These are phyloP conservation scores for Termitomyces sp. DNA, from an alignment of 768 basidiomycete genomes.

Conservation along the genomic window DNA sequence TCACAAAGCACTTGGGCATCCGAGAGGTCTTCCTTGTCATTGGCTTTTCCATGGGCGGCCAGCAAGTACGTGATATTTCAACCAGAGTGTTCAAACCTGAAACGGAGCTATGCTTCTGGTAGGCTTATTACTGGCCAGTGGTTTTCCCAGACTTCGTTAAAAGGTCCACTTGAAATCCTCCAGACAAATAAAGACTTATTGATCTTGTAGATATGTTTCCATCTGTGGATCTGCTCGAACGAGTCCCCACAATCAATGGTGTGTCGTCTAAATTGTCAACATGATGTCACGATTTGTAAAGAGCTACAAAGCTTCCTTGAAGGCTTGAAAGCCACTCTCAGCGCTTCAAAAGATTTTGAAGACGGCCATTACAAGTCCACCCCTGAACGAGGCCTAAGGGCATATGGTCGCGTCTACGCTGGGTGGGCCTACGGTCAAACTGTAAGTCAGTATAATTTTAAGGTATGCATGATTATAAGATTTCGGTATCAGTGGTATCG, in stretches of 20 bases:
- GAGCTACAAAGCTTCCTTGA: conserved; percentile 42
- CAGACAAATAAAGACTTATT: not conserved
- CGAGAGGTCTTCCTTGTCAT: conserved; percentile 39
- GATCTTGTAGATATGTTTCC: conserved; percentile 36
- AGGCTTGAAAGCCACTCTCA: conserved; percentile 49
- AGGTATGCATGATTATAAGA: not conserved
- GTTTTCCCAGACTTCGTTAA: conserved; percentile 51
- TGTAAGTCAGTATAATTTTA: conserved; percentile 21
- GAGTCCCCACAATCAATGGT: conserved; percentile 52
- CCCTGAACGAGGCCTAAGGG: conserved; percentile 45
- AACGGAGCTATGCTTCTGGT: not conserved
- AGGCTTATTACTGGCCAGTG: conserved; percentile 55
- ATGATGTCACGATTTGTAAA: not conserved
- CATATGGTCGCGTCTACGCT: conserved; percentile 49
- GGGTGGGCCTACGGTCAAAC: conserved; percentile 58
- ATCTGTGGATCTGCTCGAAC: conserved; percentile 53
- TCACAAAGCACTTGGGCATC: conserved; percentile 40
- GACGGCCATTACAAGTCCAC: conserved; percentile 43
- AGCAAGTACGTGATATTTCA: conserved; percentile 25
- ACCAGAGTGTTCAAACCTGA: not conserved
- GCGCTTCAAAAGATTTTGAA: conserved; percentile 49
- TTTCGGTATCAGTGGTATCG: conserved; percentile 44
- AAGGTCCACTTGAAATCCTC: conserved; percentile 20
- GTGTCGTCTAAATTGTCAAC: not conserved
- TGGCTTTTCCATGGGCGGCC: conserved; percentile 59